A percentile compares a stretch with the other conserved stretches of the same genome.
Evolutionary conservation across 352 stramenopile species (phyloP).

Genomic region (Globisporangium alternatum): DNA sequence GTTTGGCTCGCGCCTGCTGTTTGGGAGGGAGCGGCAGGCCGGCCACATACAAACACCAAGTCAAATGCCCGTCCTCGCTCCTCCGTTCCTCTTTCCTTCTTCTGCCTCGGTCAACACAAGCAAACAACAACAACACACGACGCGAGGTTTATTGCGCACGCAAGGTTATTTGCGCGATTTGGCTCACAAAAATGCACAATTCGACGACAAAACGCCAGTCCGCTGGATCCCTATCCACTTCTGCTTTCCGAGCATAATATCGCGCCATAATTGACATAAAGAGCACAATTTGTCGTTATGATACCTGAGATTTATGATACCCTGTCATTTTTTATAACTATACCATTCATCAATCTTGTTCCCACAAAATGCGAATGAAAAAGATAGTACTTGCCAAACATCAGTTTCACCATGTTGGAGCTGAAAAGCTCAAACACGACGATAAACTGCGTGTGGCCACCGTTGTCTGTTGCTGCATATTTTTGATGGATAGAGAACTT

Average conservation of each 20-base stretch:
- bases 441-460: too few species aligned
- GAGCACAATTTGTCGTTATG: too few species aligned
- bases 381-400: too few species aligned
- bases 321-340: too few species aligned
- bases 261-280: background rate
- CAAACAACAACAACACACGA: background rate
- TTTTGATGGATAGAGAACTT: too few species aligned
- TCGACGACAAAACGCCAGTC: conserved; percentile 1
- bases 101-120: conserved; percentile 2
- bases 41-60: conserved; percentile 7
- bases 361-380: too few species aligned
- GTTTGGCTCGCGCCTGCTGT: conserved; percentile 7
- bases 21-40: background rate
- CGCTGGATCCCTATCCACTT: background rate
- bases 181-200: background rate
- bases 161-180: background rate
- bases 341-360: too few species aligned
- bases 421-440: too few species aligned
- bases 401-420: too few species aligned
- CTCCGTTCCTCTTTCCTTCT: background rate
- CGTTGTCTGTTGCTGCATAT: too few species aligned
- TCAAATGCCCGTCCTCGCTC: conserved; percentile 7
- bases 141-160: too few species aligned
- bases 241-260: background rate
- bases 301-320: too few species aligned